These are phyloP conservation scores for Clavulina sp. DNA, from an alignment of 768 basidiomycete species.

Conservation along the genomic window DNA sequence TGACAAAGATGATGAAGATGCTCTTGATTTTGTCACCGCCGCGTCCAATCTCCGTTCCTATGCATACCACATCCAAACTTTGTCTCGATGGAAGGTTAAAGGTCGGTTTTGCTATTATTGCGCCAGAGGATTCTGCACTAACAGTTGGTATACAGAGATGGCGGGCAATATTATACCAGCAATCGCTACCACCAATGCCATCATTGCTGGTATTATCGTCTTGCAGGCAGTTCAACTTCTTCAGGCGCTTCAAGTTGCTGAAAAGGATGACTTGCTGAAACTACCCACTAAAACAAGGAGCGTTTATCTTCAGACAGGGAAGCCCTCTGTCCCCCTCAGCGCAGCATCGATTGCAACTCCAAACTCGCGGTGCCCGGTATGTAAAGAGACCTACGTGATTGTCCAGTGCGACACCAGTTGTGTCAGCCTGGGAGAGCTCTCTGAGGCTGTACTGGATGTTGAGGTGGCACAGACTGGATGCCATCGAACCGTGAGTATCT, in stretches of 20 bases:
- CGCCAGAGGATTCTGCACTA: background rate
- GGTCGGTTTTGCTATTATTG: constrained; percentile 27
- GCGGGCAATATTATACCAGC: constrained; percentile 99
- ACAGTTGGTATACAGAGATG: constrained; percentile 48
- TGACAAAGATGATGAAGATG: constrained; percentile 97
- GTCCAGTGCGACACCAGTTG: constrained; percentile 56
- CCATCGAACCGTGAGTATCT: constrained; percentile 56
- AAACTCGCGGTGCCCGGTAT: constrained; percentile 66
- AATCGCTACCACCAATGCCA: constrained; percentile 96
- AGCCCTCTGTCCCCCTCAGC: constrained; percentile 61
- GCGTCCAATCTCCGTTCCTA: constrained; percentile 82
- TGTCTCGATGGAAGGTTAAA: constrained; percentile 96
- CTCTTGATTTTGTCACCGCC: constrained; percentile 91
- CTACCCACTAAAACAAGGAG: constrained; percentile 29
- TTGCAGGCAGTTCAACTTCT: constrained; percentile 80
- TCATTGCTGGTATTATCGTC: constrained; percentile 88
- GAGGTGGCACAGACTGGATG: constrained; percentile 13
- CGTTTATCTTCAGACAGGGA: constrained; percentile 55
- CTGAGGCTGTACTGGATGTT: constrained; percentile 44
- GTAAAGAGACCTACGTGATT: constrained; percentile 65
- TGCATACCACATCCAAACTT: constrained; percentile 74
- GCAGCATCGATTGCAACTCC: constrained; percentile 48
- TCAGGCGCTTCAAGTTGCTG: constrained; percentile 26
- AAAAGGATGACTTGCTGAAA: constrained; percentile 3
- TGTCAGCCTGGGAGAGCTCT: constrained; percentile 52